A percentile compares a stretch with the other conserved stretches of the same genome.
phyloP scores from a whole-genome alignment of 2,329 filamentous ascomycete species.

The Emydomyces testavorans region DNA sequence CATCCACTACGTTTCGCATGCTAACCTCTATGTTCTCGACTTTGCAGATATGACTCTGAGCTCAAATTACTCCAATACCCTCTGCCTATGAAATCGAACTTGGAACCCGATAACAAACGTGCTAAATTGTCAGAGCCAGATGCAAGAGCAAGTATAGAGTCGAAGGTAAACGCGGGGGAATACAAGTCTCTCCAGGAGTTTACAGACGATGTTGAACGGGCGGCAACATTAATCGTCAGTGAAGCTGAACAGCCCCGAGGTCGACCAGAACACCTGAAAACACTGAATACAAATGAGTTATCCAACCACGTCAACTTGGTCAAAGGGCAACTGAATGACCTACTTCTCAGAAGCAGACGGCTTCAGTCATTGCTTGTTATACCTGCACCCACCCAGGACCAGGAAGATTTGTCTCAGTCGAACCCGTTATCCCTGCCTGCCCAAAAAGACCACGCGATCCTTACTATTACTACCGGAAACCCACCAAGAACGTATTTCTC shows the following conservation, averaged over 20 bases:
- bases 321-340: slow-evolving; percentile 50
- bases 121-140: slow-evolving; percentile 28
- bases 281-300: slow-evolving; percentile 22
- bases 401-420: slow-evolving; percentile 19
- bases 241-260: neutral
- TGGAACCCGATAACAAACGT: slow-evolving; percentile 35
- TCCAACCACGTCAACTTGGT: slow-evolving; percentile 44
- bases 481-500: slow-evolving; percentile 75
- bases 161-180: slow-evolving; percentile 27
- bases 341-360: slow-evolving; percentile 53
- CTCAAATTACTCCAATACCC: slow-evolving; percentile 34
- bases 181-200: slow-evolving; percentile 35
- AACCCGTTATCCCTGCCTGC: slow-evolving; percentile 17
- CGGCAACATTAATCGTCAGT: slow-evolving; percentile 23
- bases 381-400: slow-evolving; percentile 27
- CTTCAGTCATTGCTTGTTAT: slow-evolving; percentile 30
- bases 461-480: slow-evolving; percentile 61
- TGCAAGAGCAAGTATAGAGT: slow-evolving; percentile 27
- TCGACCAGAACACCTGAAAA: slow-evolving; percentile 1
- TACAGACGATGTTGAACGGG: slow-evolving; percentile 33
- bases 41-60: slow-evolving; percentile 32
- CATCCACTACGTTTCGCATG: slow-evolving; percentile 1
- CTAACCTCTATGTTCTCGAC: slow-evolving; percentile 18
- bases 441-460: slow-evolving; percentile 46
- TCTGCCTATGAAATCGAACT: slow-evolving; percentile 24